Evolutionary conservation across 257 asterid species (phyloP).

Genomic region (Eustoma russellianum): DNA sequence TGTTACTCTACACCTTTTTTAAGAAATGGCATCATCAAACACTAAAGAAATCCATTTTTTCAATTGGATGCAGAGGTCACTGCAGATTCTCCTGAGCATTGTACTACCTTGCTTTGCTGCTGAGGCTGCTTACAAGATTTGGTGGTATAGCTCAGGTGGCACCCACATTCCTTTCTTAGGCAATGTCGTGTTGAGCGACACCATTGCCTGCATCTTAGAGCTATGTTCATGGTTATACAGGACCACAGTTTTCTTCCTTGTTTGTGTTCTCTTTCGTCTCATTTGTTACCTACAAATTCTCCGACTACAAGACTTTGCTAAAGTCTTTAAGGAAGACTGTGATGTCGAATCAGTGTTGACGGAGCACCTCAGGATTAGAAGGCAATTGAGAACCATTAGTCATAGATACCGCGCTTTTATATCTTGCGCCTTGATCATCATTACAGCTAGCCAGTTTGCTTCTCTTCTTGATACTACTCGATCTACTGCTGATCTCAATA

Average conservation of each 20-base stretch:
- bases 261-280: constrained; percentile 80
- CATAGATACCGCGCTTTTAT: constrained; percentile 76
- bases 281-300: constrained; percentile 89
- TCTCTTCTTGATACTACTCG: constrained; percentile 80
- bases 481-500: constrained; percentile 40
- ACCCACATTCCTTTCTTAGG: constrained; percentile 78
- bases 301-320: constrained; percentile 74
- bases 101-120: constrained; percentile 83
- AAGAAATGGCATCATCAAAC: no score
- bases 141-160: constrained; percentile 94
- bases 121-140: constrained; percentile 65
- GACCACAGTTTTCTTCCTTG: constrained; percentile 73
- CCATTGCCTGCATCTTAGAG: constrained; percentile 71
- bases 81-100: constrained; percentile 63
- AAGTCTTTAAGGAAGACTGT: constrained; percentile 56
- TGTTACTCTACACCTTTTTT: no score
- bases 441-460: constrained; percentile 79
- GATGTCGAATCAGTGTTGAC: constrained; percentile 65
- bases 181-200: constrained; percentile 58
- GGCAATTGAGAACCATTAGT: constrained; percentile 76
- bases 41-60: no score
- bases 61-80: constrained; percentile 52
- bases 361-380: constrained; percentile 82
- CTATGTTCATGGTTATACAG: constrained; percentile 92
- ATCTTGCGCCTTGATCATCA: constrained; percentile 48